phyloP scores from a whole-genome alignment of 306 rosid species.

The Castanopsis chinensis region DNA sequence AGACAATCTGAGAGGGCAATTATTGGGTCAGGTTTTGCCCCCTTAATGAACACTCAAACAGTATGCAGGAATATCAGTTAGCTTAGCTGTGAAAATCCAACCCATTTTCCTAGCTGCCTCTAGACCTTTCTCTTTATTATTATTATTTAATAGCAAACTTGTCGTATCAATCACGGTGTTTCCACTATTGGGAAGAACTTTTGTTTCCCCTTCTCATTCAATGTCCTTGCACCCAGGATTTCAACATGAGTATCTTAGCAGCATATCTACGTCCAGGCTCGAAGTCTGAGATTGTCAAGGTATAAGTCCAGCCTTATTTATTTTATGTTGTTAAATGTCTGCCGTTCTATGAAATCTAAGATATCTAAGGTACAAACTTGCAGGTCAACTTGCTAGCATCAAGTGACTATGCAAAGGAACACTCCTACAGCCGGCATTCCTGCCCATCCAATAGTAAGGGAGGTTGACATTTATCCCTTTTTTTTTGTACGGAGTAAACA shows the following conservation, averaged over 20 bases:
- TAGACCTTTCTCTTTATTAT: neutral
- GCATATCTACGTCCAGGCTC: slow-evolving; percentile 76
- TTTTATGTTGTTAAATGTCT: slow-evolving; percentile 11
- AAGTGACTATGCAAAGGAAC: slow-evolving; percentile 40
- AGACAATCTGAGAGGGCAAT: neutral
- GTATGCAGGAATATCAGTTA: neutral
- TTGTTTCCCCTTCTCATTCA: slow-evolving; percentile 5
- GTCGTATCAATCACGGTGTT: neutral
- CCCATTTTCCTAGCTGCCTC: neutral
- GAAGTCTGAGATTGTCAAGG: slow-evolving; percentile 80
- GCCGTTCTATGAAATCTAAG: neutral
- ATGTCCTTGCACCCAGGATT: slow-evolving; percentile 54
- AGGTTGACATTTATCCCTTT: slow-evolving; percentile 43
- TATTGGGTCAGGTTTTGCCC: neutral
- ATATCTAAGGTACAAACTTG: neutral
- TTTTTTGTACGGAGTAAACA: slow-evolving; percentile 12
- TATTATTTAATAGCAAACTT: neutral
- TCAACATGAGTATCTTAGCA: slow-evolving; percentile 80
- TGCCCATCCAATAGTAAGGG: slow-evolving; percentile 56
- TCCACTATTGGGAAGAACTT: slow-evolving; percentile 8
- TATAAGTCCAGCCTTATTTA: slow-evolving; percentile 11
- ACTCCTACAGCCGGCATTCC: slow-evolving; percentile 22
- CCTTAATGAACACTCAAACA: neutral
- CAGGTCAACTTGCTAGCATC: slow-evolving; percentile 73
- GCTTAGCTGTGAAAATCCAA: neutral